Conservation (phyloP, 1,284 basidiomycete species). For the Vanrija pseudolonga region DNA sequence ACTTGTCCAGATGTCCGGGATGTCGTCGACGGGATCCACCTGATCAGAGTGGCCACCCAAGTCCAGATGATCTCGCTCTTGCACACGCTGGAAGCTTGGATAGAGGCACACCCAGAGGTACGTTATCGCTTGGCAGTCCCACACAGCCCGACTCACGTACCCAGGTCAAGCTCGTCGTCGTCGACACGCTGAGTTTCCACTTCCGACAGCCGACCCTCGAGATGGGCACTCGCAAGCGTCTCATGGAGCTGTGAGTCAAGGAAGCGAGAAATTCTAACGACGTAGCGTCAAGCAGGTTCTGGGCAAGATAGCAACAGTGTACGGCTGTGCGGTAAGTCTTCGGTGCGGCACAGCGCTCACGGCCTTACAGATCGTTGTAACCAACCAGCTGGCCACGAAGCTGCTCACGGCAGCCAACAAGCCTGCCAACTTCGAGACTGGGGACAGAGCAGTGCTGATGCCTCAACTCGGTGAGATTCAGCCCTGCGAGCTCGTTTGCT, state of each 20-base stretch:
- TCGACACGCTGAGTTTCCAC: constrained; percentile 48
- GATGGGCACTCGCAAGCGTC: constrained; percentile 23
- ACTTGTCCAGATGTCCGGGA: constrained; percentile 2
- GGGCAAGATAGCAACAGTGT: constrained; percentile 37
- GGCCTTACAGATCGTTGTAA: constrained; percentile 35
- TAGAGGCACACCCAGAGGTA: constrained; percentile 40
- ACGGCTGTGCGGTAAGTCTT: constrained; percentile 37
- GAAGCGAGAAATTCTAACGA: neutral
- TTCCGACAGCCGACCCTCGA: constrained; percentile 46
- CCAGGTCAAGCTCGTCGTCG: constrained; percentile 44
- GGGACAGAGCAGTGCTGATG: constrained; percentile 47
- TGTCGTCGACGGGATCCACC: constrained; percentile 38
- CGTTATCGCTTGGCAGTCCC: neutral
- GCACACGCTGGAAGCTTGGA: constrained; percentile 43
- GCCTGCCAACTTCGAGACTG: constrained; percentile 44
- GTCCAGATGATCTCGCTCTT: constrained; percentile 45
- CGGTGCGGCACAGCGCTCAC: too few relatives aligned
- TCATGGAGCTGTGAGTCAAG: constrained; percentile 41
- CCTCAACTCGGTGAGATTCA: constrained; percentile 41
- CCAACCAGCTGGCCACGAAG: constrained; percentile 48
- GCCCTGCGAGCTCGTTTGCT: neutral
- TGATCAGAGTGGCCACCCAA: constrained; percentile 43
- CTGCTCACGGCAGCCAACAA: constrained; percentile 43
- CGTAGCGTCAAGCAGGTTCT: constrained; percentile 41
- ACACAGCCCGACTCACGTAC: neutral